phyloP scores from a whole-genome alignment of 73 alveolate genomes.

The Blepharisma japonicum region DNA sequence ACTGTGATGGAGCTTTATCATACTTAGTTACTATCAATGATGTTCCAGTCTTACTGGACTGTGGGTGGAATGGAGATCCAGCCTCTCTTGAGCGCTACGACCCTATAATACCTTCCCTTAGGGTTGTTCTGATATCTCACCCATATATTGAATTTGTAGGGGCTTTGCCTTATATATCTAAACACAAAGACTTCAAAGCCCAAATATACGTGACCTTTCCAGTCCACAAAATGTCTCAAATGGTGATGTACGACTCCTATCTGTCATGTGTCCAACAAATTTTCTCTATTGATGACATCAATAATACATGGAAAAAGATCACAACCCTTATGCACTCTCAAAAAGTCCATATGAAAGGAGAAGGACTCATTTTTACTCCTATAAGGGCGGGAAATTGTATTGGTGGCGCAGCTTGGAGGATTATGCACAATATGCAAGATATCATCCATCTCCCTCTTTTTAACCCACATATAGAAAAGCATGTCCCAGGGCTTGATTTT shows the following conservation, averaged over 20 bases:
- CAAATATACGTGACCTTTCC: slow-evolving; percentile 13
- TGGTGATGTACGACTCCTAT: slow-evolving; percentile 1
- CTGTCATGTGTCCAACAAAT: not conserved
- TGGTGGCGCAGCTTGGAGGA: slow-evolving; percentile 19
- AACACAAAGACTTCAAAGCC: slow-evolving; percentile 10
- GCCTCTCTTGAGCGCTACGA: not conserved
- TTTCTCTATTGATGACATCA: slow-evolving; percentile 10
- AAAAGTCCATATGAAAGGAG: slow-evolving; percentile 20
- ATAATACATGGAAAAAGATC: not conserved
- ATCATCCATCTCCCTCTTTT: not conserved
- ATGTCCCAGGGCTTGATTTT: slow-evolving; percentile 16
- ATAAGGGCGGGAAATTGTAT: not conserved
- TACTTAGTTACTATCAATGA: not conserved
- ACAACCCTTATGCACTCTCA: slow-evolving; percentile 17
- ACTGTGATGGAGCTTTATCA: not conserved
- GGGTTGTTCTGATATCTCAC: not conserved
- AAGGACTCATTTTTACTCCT: slow-evolving; percentile 22
- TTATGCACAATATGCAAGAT: slow-evolving; percentile 18
- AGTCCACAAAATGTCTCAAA: slow-evolving; percentile 6
- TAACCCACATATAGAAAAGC: not conserved
- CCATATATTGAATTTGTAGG: slow-evolving; percentile 10
- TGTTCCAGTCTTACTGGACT: not conserved
- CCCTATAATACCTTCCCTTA: not conserved
- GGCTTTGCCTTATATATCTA: not conserved
- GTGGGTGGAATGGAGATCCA: slow-evolving; percentile 27